Percentiles rank a stretch among this genome's conserved stretches.
phyloP scores from a whole-genome alignment of 2,329 filamentous ascomycete species.

The Apiospora sp. region DNA sequence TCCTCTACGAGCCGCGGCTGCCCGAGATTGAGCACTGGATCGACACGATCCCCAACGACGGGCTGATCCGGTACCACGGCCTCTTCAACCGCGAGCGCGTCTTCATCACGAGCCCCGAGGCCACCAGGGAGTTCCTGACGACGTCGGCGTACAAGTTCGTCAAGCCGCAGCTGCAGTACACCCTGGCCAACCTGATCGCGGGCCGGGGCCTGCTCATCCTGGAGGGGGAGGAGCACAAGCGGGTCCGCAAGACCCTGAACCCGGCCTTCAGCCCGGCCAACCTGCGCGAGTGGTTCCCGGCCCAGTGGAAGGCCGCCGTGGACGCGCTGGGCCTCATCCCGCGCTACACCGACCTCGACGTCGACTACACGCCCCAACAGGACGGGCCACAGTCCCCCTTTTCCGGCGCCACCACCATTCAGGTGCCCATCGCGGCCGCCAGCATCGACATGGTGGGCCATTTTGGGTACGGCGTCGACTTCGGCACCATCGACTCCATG shows the following conservation, averaged over 20 bases:
- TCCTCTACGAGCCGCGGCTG: neutral
- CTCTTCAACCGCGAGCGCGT: conserved; percentile 15
- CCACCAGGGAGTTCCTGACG: conserved; percentile 15
- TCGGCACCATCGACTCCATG: conserved; percentile 61
- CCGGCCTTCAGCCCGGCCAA: conserved; percentile 19
- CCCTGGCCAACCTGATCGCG: neutral
- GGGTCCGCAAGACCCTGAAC: conserved; percentile 5
- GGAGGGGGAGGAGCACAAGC: conserved; percentile 22
- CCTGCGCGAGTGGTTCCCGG: neutral
- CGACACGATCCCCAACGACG: conserved; percentile 14
- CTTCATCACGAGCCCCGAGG: conserved; percentile 11
- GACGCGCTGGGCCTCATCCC: conserved; percentile 18
- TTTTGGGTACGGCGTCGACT: conserved; percentile 76
- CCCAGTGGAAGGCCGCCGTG: conserved; percentile 12
- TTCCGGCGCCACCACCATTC: conserved; percentile 72
- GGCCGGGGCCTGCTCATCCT: conserved; percentile 22
- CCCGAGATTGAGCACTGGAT: conserved; percentile 17
- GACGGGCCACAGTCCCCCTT: conserved; percentile 62
- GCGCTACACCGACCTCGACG: conserved; percentile 30
- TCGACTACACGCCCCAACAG: conserved; percentile 37
- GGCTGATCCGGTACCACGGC: conserved; percentile 9
- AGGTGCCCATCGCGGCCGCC: neutral
- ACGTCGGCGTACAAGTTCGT: conserved; percentile 17
- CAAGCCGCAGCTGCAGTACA: neutral
- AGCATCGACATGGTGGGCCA: conserved; percentile 77